Conservation (phyloP, 2,329 filamentous ascomycete species). For the Fusarium nygamai region DNA sequence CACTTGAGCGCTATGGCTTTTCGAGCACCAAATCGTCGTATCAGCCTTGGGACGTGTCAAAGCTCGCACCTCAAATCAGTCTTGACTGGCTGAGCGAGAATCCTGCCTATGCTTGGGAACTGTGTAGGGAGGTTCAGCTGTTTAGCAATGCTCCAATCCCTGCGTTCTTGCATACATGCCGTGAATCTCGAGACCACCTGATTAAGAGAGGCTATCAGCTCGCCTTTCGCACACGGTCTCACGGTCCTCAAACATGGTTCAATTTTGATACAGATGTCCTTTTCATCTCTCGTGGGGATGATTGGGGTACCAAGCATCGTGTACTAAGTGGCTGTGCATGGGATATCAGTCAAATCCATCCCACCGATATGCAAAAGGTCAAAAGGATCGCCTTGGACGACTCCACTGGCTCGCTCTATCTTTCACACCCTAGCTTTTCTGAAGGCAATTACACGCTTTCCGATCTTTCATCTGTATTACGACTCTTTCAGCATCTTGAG, state of each 20-base stretch:
- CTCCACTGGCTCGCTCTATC: neutral
- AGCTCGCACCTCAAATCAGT: neutral
- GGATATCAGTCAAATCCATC: neutral
- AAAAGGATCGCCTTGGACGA: neutral
- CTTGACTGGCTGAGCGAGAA: neutral
- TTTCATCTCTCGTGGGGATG: neutral
- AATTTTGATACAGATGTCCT: neutral
- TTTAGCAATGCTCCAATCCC: neutral
- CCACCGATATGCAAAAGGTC: neutral
- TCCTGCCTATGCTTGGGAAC: neutral
- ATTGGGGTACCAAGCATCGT: neutral
- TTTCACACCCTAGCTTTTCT: neutral
- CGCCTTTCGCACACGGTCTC: neutral
- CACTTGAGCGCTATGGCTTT: neutral
- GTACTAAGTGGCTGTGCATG: neutral
- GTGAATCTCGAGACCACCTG: neutral
- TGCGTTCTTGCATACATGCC: neutral
- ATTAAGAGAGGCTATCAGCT: neutral
- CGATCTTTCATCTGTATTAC: rapidly evolving
- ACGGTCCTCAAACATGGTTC: neutral
- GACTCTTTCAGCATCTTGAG: neutral
- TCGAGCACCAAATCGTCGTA: neutral
- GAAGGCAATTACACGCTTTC: rapidly evolving
- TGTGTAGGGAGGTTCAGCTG: neutral
- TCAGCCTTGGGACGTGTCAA: neutral